These are phyloP conservation scores for Casaregolazyma lundiana DNA, from an alignment of 1,139 yeast genomes.

Conservation along the genomic window DNA sequence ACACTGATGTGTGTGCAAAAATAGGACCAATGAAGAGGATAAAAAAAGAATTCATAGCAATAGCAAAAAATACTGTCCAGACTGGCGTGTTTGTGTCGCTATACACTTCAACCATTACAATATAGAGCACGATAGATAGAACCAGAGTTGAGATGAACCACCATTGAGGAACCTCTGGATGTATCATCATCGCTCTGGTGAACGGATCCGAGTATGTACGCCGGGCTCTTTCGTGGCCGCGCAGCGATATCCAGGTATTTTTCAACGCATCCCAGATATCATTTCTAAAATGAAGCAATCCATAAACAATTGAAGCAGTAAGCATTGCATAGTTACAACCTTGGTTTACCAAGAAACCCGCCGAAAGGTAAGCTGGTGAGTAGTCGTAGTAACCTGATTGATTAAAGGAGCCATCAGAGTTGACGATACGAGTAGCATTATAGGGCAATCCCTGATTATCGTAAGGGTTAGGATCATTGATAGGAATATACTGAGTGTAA, in stretches of 20 bases:
- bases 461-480: conserved; percentile 44
- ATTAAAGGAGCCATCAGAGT: conserved; percentile 32
- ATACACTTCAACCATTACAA: conserved; percentile 36
- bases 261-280: conserved; percentile 20
- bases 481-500: conserved; percentile 50
- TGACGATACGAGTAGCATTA: conserved; percentile 39
- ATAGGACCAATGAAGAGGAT: conserved; percentile 47
- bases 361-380: conserved; percentile 43
- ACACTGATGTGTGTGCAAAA: conserved; percentile 49
- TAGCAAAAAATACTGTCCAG: conserved; percentile 53
- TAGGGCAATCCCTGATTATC: conserved; percentile 45
- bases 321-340: conserved; percentile 25
- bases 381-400: conserved; percentile 27
- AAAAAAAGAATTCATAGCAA: conserved; percentile 50
- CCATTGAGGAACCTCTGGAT: conserved; percentile 59
- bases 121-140: conserved; percentile 45
- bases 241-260: conserved; percentile 14
- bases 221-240: conserved; percentile 33
- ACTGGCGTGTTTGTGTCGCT: conserved; percentile 39
- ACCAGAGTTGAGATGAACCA: conserved; percentile 46
- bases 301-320: conserved; percentile 23
- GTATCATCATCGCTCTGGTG: conserved; percentile 48
- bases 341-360: conserved; percentile 36
- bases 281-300: conserved; percentile 17
- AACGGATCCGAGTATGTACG: conserved; percentile 44